Evolutionary conservation across 2,329 filamentous ascomycete genomes (phyloP), one percentile per base, ranked within the genome.

Genomic region (Colletotrichum sp.): DNA sequence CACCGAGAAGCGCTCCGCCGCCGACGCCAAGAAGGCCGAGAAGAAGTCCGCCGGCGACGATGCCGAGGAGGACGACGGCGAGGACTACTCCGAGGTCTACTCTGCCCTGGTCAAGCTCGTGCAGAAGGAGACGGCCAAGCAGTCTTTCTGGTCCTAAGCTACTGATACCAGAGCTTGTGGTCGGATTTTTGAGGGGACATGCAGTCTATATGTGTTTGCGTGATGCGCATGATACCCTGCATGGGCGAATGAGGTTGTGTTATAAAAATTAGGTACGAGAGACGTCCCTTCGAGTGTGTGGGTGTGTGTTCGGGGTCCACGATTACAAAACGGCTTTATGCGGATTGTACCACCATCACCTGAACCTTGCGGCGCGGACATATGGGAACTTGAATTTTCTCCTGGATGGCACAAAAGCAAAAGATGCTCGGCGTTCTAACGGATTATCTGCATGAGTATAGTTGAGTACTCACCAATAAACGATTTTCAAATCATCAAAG

Each of bases 31-130:
- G 81, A 86, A 86, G 80, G 86, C 84, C 64, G 88, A 86, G 78
- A 83, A 85, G 70, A 86, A 86, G 79, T 86, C 88, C 78, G 87
- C 85, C 44, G 83, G 85, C 55, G 82, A 80, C 60, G 87, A 86
- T 32, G 86, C 85, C 26, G 86, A 84, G 62, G 89, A 89, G 79
- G 88, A 87, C 63, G 89, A 88, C 39, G 89, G 86, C 60, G 91
- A 92, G 85, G 91, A 91, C 78, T 94, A 93, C 80, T 87, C 86
- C 78, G 92, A 93, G 81, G 88, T 88, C 62, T 94, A 93, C 85
- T 90, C 91, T 82, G 90, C 93, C 73, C 86, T 94, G 74, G 89
- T 92, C 79, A 93, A 93, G 88, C 86, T 92, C 66, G 89, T 92
- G 71, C 89, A 93, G 87, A 93, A 93, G 88, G 91, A 93, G 88